A percentile compares a stretch with the other conserved stretches of the same genome.
phyloP scores from a whole-genome alignment of 1,139 yeast genomes.

The Pichia sp. region DNA sequence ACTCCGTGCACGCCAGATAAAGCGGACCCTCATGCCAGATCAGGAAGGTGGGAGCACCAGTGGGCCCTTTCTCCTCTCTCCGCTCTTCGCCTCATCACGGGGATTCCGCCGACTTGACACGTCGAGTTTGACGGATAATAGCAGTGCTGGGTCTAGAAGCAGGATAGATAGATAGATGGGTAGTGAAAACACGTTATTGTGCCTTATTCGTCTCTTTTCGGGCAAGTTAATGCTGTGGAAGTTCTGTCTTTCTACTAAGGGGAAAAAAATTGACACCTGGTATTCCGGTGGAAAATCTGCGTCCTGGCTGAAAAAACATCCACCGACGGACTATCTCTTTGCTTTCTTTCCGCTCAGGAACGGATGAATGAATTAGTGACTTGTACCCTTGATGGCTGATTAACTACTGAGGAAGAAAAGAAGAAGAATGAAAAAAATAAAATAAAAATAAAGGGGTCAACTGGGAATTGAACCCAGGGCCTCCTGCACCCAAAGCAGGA shows the following conservation, averaged over 20 bases:
- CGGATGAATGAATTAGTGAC: not conserved
- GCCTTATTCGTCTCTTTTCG: not conserved
- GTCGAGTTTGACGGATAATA: not conserved
- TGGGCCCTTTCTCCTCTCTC: not conserved
- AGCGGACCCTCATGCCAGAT: not conserved
- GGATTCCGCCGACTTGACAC: not conserved
- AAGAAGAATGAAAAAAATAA: not conserved
- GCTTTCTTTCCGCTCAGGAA: too few species aligned
- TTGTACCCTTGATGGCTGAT: not conserved
- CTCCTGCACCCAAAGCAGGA: constrained; percentile 47
- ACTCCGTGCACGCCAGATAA: not conserved
- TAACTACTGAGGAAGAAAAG: not conserved
- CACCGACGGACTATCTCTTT: too few species aligned
- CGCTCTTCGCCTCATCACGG: not conserved
- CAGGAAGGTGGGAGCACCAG: constrained; percentile 1
- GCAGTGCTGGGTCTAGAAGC: not conserved
- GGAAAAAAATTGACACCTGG: too few species aligned
- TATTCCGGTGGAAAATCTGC: too few species aligned
- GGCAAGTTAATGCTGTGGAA: too few species aligned
- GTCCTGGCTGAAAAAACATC: too few species aligned
- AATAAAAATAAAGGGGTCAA: constrained; percentile 27
- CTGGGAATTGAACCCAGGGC: constrained; percentile 36
- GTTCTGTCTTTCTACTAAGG: too few species aligned
- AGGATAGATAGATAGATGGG: not conserved
- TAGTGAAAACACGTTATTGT: not conserved